phyloP scores from a whole-genome alignment of 176 grass and related monocot species.

The Thinopyrum elongatum region DNA sequence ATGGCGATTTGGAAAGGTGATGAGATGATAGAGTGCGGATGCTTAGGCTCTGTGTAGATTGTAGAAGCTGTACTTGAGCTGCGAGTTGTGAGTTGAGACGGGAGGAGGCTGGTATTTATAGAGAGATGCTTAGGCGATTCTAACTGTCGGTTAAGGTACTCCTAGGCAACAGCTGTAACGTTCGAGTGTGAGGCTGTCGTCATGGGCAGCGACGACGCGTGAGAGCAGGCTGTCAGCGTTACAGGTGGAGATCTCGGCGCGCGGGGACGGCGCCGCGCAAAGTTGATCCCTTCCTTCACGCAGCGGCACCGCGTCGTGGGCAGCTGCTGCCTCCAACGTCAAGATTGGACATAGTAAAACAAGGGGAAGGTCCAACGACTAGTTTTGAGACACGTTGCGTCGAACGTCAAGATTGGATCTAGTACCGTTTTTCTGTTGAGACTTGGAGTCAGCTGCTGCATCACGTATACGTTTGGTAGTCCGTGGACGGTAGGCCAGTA shows the following conservation, averaged over 20 bases:
- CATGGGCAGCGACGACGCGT: background rate
- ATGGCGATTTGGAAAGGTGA: background rate
- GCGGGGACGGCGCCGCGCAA: constrained; percentile 6
- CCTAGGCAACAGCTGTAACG: constrained; percentile 3
- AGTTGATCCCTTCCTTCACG: background rate
- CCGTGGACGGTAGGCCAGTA: no score
- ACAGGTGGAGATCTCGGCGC: background rate
- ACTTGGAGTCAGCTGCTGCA: no score
- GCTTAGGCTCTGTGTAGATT: background rate
- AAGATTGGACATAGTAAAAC: background rate
- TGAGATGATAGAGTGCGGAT: background rate
- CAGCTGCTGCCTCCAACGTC: no score
- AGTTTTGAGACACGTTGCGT: no score
- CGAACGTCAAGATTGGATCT: no score
- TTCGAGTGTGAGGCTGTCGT: background rate
- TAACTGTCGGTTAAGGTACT: background rate
- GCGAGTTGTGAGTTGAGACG: background rate
- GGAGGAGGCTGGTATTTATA: constrained; percentile 13
- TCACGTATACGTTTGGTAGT: no score
- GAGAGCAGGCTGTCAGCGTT: background rate
- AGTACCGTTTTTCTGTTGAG: no score
- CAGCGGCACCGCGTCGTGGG: constrained; percentile 8
- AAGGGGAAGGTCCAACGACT: no score
- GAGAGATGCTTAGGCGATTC: no score
- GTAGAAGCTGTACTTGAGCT: no score